Base-by-base conservation (phyloP, 2,329 filamentous ascomycete species). In the Akanthomyces lecanii region DNA sequence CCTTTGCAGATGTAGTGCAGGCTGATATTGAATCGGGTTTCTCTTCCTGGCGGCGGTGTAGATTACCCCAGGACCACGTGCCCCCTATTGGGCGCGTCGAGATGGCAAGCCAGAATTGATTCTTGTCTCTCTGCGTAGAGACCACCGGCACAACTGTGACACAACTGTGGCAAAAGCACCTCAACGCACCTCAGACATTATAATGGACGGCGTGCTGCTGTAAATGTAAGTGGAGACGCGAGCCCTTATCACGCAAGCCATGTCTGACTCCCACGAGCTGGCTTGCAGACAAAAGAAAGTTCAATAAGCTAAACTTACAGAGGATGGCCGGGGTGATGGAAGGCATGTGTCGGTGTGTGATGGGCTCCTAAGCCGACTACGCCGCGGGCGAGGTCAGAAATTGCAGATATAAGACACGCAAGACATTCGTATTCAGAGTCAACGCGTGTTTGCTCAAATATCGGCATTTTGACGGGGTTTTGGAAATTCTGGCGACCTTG, bases 241-340 rank as follows among this genome's bases (percentile, higher is more conserved):
- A 52, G 58, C 36, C 40, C 59, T 12, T 61, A 25, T 40, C 50
- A 61, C 21, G 50, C 30, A 47, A 48, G 59, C 50, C 59, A 61
- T 61, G 59, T 61, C 51, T 54, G 50, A 61, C 25, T 47, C 54
- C 59, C 59, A 61, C 59, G 59, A 54, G 50, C 59, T 48, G 50
- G 59, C 50, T 40, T 36, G n/a, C 38, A 53, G 28, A 52, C 45
- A 45, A 52, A 61, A 61, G 40, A 8, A 53, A 52, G 38, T 45
- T 21, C n/a, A n/a, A 11, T 18, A 45, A 23, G 48, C 58, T 38
- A 36, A 36, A 36, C 33, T 36, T 11, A 3, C 4, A 45, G 8
- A 50, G 33, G n/a, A 44, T 7, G 30, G 42, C 30, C 16, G 47
- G 18, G n/a, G 45, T 28, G 42, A 45, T n/a, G 45, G 16, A 23